Conservation (phyloP, 176 grass and related monocot species). For the Oryza meyeriana region DNA sequence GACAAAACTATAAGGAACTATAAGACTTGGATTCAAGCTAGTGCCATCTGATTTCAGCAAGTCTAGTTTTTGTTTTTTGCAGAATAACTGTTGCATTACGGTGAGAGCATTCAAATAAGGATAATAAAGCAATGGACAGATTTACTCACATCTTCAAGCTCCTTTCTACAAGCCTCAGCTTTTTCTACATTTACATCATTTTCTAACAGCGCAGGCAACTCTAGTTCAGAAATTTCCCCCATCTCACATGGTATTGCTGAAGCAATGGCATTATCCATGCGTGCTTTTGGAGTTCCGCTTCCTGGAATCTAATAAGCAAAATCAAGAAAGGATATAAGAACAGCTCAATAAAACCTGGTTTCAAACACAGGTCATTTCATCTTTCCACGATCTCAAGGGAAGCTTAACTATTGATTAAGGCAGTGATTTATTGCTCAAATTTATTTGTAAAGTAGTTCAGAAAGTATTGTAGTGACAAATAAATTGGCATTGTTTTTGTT, state of each 20-base stretch:
- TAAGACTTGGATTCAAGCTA: background rate
- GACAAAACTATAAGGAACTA: background rate
- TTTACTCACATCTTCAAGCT: conserved; percentile 95
- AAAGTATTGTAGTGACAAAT: conserved; percentile 15
- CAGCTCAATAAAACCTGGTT: conserved; percentile 17
- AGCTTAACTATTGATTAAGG: background rate
- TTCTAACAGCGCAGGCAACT: conserved; percentile 69
- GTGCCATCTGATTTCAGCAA: background rate
- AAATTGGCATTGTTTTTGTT: background rate
- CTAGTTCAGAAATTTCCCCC: conserved; percentile 58
- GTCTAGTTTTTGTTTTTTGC: background rate
- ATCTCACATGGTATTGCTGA: conserved; percentile 25
- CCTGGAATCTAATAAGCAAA: conserved; percentile 44
- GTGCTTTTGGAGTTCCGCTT: conserved; percentile 47
- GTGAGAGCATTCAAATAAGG: conserved; percentile 5
- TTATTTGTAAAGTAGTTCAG: background rate
- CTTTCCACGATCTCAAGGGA: background rate
- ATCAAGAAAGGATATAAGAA: conserved; percentile 24
- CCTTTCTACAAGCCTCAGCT: conserved; percentile 76
- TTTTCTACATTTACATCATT: conserved; percentile 80
- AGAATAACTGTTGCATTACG: background rate
- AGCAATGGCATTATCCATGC: conserved; percentile 37
- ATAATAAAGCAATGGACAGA: conserved; percentile 23
- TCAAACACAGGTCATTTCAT: background rate
- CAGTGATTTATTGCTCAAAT: conserved; percentile 8